A percentile compares a stretch with the other conserved stretches of the same genome.
Conservation (phyloP, 2,329 filamentous ascomycete species). For the Aureobasidium vineae region DNA sequence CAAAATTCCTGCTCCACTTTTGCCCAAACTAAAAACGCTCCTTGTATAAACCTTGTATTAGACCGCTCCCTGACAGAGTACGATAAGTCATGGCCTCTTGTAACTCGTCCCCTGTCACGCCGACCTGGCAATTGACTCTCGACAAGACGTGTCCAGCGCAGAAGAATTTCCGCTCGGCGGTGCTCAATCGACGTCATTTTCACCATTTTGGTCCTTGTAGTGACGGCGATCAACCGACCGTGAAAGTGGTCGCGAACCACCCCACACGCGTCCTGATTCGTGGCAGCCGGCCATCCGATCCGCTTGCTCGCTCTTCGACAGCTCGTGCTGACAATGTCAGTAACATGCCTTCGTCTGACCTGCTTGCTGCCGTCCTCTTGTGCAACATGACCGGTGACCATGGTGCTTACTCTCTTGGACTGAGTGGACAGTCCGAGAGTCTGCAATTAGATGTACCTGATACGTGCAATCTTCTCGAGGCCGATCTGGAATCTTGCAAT, state of each 20-base stretch:
- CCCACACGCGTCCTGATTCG: constrained; percentile 11
- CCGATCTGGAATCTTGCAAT: background rate
- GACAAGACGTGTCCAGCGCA: background rate
- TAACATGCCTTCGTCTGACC: background rate
- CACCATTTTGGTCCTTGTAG: background rate
- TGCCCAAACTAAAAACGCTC: constrained; percentile 13
- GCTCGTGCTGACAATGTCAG: background rate
- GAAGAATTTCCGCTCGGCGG: background rate
- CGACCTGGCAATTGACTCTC: background rate
- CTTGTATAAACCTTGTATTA: background rate
- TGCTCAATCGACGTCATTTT: constrained; percentile 5
- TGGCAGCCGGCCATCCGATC: constrained; percentile 13
- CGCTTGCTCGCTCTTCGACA: background rate
- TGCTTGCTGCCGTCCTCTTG: background rate
- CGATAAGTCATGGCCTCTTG: background rate
- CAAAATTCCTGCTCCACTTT: constrained; percentile 17
- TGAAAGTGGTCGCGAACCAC: constrained; percentile 1
- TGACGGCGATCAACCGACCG: background rate
- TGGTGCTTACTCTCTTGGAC: background rate
- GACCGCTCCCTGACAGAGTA: background rate
- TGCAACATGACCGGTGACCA: background rate
- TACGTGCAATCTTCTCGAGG: background rate
- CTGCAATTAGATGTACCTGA: background rate
- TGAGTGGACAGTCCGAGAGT: background rate
- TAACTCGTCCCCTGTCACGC: background rate